Percentiles rank a stretch among this genome's conserved stretches.
Conservation (phyloP, 73 alveolate species). For the Paramecium biaurelia region DNA sequence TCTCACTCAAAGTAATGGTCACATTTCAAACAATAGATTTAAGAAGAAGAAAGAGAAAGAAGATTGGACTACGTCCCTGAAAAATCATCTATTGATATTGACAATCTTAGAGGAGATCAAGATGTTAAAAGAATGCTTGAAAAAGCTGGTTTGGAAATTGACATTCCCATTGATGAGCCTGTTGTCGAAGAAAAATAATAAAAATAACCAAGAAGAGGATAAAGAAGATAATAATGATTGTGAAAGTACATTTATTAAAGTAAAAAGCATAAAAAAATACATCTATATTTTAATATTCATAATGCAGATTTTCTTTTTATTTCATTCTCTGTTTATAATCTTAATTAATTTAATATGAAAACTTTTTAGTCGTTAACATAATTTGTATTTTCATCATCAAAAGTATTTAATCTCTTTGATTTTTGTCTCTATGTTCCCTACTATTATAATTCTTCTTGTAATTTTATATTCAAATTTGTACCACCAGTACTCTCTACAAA, state of each 20-base stretch:
- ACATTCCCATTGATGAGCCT: conserved; percentile 27
- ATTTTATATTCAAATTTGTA: background rate
- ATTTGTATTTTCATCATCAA: conserved; percentile 35
- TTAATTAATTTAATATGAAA: background rate
- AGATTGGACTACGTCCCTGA: conserved; percentile 67
- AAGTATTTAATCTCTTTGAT: conserved; percentile 17
- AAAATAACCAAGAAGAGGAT: conserved; percentile 32
- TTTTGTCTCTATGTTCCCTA: background rate
- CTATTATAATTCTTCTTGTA: background rate
- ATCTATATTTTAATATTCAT: background rate
- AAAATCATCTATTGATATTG: conserved; percentile 60
- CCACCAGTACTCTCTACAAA: conserved; percentile 38
- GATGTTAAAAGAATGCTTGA: conserved; percentile 60
- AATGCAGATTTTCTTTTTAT: background rate
- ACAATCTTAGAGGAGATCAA: conserved; percentile 45
- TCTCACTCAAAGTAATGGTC: conserved; percentile 92
- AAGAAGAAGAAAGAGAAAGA: conserved; percentile 75
- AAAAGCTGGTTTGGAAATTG: conserved; percentile 53
- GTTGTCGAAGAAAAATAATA: background rate
- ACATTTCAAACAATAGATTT: conserved; percentile 89
- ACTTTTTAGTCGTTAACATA: background rate
- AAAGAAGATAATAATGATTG: conserved; percentile 12
- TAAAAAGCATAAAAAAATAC: background rate
- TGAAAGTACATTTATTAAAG: conserved; percentile 10
- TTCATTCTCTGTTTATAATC: conserved; percentile 33